Evolutionary conservation across 371 early-diverging fungal species (phyloP).

Genomic region (Zychaea mexicana): DNA sequence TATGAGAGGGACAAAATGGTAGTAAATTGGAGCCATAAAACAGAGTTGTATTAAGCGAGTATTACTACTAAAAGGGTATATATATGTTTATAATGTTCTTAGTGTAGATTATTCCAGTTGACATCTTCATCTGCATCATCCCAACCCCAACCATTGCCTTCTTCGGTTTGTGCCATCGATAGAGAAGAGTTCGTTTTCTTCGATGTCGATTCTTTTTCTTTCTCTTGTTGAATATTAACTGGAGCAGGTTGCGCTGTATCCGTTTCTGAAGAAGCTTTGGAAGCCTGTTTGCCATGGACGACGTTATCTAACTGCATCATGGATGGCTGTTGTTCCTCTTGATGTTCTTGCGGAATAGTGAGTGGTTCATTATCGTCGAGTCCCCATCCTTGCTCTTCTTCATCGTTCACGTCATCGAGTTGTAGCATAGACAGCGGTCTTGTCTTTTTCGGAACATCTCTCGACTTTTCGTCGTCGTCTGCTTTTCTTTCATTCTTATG

Average conservation of each 20-base stretch:
- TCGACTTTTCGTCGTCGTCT: neutral
- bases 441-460: neutral
- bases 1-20: no score
- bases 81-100: neutral
- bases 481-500: no score
- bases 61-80: no score
- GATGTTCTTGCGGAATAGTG: neutral
- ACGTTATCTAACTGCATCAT: neutral
- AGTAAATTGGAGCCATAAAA: no score
- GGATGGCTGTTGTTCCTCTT: neutral
- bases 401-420: neutral
- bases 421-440: neutral
- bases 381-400: constrained; percentile 1
- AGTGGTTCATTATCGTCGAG: neutral
- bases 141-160: constrained; percentile 1
- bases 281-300: no score
- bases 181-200: neutral
- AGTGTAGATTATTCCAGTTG: neutral
- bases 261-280: no score
- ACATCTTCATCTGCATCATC: constrained; percentile 5
- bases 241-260: no score
- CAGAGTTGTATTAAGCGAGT: no score
- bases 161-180: constrained; percentile 5
- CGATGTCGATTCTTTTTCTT: neutral
- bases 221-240: no score